A percentile compares a stretch with the other conserved stretches of the same genome.
phyloP scores from a whole-genome alignment of 2,329 filamentous ascomycete genomes.

The Fusarium agapanthi region DNA sequence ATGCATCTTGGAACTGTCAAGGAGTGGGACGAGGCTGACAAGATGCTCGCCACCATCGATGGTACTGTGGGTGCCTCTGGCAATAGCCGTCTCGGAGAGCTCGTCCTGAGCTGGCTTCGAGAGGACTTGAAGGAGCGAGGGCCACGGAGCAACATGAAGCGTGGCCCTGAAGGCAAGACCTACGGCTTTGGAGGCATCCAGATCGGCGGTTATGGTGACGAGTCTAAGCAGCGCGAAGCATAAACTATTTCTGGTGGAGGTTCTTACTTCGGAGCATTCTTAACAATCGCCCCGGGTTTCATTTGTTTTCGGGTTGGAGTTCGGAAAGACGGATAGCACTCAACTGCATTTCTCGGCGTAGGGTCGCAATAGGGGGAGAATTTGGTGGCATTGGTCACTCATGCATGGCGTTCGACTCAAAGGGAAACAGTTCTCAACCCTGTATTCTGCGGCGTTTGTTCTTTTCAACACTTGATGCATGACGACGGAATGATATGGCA shows the following conservation, averaged over 20 bases:
- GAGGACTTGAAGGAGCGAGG: conserved; percentile 82
- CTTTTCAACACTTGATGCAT: conserved; percentile 42
- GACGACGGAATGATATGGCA: conserved; percentile 5
- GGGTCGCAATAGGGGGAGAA: background rate
- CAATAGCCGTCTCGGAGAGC: conserved; percentile 85
- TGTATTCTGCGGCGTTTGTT: conserved; percentile 40
- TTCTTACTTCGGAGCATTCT: conserved; percentile 22
- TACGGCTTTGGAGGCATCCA: conserved; percentile 62
- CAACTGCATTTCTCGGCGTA: conserved; percentile 45
- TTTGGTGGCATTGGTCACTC: background rate
- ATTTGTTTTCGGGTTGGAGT: conserved; percentile 17
- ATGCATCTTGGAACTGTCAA: conserved; percentile 91
- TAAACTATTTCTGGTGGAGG: conserved; percentile 19
- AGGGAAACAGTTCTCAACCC: conserved; percentile 47
- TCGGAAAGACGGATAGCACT: conserved; percentile 36
- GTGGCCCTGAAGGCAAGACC: conserved; percentile 70
- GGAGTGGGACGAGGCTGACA: conserved; percentile 80
- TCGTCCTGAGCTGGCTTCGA: conserved; percentile 88
- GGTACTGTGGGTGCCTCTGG: conserved; percentile 57
- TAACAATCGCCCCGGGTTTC: conserved; percentile 30
- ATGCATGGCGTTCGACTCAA: conserved; percentile 36
- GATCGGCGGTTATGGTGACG: conserved; percentile 66
- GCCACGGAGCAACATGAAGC: conserved; percentile 69
- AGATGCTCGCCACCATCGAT: conserved; percentile 67
- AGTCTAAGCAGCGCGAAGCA: conserved; percentile 52